These are phyloP conservation scores for Magnolia kwangsiensis DNA, from an alignment of 164 flowering plant genomes.

Conservation along the genomic window DNA sequence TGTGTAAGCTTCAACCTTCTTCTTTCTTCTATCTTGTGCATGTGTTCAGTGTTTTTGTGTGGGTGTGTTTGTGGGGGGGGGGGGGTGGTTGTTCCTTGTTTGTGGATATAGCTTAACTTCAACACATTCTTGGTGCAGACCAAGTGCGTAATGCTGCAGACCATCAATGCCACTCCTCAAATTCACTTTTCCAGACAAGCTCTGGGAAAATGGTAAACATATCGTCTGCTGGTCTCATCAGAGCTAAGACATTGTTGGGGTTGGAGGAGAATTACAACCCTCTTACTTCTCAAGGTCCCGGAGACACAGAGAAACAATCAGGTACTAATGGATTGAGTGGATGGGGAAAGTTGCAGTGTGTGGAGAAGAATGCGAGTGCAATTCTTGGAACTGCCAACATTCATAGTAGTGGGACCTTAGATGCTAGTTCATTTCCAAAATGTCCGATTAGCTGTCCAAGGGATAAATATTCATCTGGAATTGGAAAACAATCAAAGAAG, in stretches of 20 bases:
- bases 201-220: slow-evolving; percentile 61
- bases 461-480: slow-evolving; percentile 12
- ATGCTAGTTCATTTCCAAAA: slow-evolving; percentile 17
- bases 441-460: slow-evolving; percentile 12
- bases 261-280: slow-evolving; percentile 36
- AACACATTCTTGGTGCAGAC: slow-evolving; percentile 26
- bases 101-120: background rate
- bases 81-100: no score
- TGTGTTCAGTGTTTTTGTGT: background rate
- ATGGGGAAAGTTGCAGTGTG: slow-evolving; percentile 19
- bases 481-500: slow-evolving; percentile 18
- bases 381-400: background rate
- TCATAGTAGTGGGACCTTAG: background rate
- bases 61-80: no score
- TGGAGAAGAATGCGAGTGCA: slow-evolving; percentile 12
- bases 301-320: slow-evolving; percentile 9
- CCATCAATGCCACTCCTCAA: slow-evolving; percentile 20
- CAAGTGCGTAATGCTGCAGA: slow-evolving; percentile 13
- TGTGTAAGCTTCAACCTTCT: background rate
- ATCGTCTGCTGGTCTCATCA: slow-evolving; percentile 64
- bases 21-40: background rate
- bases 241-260: slow-evolving; percentile 73
- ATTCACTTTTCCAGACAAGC: slow-evolving; percentile 54
- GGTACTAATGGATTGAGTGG: slow-evolving; percentile 10
- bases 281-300: slow-evolving; percentile 16